Conservation (phyloP, 140 eudicot genomes). For the Stevia rebaudiana region DNA sequence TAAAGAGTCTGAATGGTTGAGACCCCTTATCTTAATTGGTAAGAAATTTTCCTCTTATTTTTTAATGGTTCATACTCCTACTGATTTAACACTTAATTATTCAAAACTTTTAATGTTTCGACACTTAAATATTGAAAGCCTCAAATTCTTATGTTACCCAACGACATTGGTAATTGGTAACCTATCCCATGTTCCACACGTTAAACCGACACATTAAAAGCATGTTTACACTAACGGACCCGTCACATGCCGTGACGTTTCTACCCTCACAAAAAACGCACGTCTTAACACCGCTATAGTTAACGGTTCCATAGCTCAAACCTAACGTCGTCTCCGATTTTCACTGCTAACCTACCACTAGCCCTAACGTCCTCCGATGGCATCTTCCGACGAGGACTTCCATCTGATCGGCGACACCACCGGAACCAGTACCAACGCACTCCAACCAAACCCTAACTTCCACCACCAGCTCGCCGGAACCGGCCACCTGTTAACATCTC, state of each 20-base stretch:
- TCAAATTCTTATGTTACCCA: too few species aligned
- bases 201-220: conserved; percentile 11
- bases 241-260: conserved; percentile 38
- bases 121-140: too few species aligned
- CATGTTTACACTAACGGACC: conserved; percentile 36
- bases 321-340: conserved; percentile 54
- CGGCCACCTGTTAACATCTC: conserved; percentile 27
- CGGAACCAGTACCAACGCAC: conserved; percentile 37
- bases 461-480: conserved; percentile 27
- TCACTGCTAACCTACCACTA: conserved; percentile 22
- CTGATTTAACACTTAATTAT: too few species aligned
- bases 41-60: too few species aligned
- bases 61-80: too few species aligned
- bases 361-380: conserved; percentile 75
- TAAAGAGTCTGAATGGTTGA: too few species aligned
- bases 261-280: conserved; percentile 19
- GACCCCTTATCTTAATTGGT: too few species aligned
- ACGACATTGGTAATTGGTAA: too few species aligned
- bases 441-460: conserved; percentile 32
- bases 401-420: conserved; percentile 61
- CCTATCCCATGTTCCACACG: too few species aligned
- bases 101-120: too few species aligned
- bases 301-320: conserved; percentile 38
- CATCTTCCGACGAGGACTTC: conserved; percentile 91
- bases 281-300: conserved; percentile 29